Percentiles rank a stretch among this genome's conserved stretches.
phyloP scores from a whole-genome alignment of 805 yeast genomes.

The Saturnispora quitensis region DNA sequence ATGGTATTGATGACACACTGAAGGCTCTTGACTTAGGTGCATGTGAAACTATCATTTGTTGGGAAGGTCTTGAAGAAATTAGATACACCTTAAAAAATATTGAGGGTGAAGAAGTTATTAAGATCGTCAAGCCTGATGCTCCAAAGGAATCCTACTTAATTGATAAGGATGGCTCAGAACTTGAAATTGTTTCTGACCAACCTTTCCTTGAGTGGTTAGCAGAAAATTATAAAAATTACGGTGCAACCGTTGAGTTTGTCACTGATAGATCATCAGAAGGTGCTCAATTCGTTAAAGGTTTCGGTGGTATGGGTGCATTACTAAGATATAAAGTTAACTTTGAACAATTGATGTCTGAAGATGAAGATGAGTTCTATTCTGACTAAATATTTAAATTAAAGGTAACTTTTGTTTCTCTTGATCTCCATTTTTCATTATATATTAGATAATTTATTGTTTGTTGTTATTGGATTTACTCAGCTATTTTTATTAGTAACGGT shows the following conservation, averaged over 20 bases:
- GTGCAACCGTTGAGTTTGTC: constrained; percentile 93
- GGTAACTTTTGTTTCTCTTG: constrained; percentile 1
- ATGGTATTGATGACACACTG: constrained; percentile 92
- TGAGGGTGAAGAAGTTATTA: constrained; percentile 70
- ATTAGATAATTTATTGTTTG: background rate
- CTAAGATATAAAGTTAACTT: constrained; percentile 95
- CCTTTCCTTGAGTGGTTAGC: constrained; percentile 95
- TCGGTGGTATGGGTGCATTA: constrained; percentile 98
- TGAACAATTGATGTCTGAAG: constrained; percentile 85
- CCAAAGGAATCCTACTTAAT: constrained; percentile 66
- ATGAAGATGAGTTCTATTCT: constrained; percentile 65
- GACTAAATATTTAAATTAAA: constrained; percentile 25
- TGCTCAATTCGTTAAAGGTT: constrained; percentile 95
- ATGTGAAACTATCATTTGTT: constrained; percentile 84
- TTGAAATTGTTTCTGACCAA: constrained; percentile 81
- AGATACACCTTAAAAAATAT: constrained; percentile 79
- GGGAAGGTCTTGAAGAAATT: constrained; percentile 79
- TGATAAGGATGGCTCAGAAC: constrained; percentile 82
- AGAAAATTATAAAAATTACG: constrained; percentile 87
- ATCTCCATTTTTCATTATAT: constrained; percentile 2
- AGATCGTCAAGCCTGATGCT: constrained; percentile 62
- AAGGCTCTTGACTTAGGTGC: constrained; percentile 97
- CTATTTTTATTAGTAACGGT: background rate
- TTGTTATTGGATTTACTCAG: background rate
- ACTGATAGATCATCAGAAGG: constrained; percentile 97